phyloP scores from a whole-genome alignment of 352 stramenopile genomes.

The Globisporangium recalcitrans region DNA sequence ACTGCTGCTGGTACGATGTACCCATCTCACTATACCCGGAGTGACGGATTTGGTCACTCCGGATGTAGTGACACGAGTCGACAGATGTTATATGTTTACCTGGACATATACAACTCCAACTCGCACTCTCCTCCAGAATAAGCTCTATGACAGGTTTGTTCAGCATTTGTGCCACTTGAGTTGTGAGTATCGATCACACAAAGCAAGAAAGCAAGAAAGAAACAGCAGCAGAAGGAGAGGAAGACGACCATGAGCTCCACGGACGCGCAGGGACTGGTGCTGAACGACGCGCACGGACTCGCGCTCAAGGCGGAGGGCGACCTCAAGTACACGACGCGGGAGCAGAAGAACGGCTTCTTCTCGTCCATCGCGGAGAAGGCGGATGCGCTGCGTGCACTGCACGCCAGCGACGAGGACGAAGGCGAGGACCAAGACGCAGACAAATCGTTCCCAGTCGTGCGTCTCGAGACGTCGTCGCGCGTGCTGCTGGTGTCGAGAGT shows the following conservation, averaged over 20 bases:
- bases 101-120: background rate
- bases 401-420: slow-evolving; percentile 23
- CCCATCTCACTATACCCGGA: background rate
- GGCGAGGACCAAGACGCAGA: slow-evolving; percentile 17
- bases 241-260: slow-evolving; percentile 27
- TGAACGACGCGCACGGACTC: slow-evolving; percentile 74
- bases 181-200: no score
- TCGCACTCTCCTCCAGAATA: background rate
- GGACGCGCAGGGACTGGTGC: slow-evolving; percentile 52
- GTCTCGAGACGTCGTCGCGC: slow-evolving; percentile 45
- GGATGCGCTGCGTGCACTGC: slow-evolving; percentile 40
- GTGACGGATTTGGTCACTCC: no score
- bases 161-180: background rate
- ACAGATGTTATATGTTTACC: no score
- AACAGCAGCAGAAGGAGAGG: background rate
- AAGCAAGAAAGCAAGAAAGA: background rate
- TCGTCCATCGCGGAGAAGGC: slow-evolving; percentile 64
- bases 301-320: slow-evolving; percentile 63
- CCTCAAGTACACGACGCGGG: slow-evolving; percentile 38
- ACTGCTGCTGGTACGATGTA: no score
- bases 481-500: slow-evolving; percentile 61
- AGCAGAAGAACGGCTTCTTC: slow-evolving; percentile 71
- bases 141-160: background rate
- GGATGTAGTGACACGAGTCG: no score
- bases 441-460: slow-evolving; percentile 36